Evolutionary conservation across 2,329 filamentous ascomycete genomes (phyloP), one percentile per base, ranked within the genome.

Genomic region (Pestalotiopsis sp.): DNA sequence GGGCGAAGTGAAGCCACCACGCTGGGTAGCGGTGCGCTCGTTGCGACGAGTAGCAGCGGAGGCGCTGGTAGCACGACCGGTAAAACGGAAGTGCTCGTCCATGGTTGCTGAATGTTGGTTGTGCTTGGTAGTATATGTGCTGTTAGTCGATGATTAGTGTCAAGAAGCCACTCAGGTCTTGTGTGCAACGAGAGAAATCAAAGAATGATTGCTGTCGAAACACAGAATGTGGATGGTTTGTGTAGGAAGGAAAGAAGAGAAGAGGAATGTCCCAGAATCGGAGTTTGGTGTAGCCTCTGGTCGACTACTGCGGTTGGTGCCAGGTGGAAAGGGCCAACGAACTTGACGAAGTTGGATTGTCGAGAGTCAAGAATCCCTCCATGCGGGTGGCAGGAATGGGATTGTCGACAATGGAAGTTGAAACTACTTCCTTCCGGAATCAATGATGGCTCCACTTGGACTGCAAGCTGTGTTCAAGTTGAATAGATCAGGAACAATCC

Each of bases 1-100:
- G 39, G 66, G 66, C 36, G 66, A 67, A 20, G 66, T 67, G 14
- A 38, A 14, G n/a, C 57, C 57, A 38, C 59, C 66, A 41, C 65
- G 52, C 23, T 13, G 56, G n/a, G 65, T 17, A 11, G 36, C 4
- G n/a, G 17, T 12, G 27, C 31, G 20, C 45, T 41, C 56, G 31
- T 38, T 38, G 20, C n/a, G 61, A 14, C 61, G 61, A 20, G 38
- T 12, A 6, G 61, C 20, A 4, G n/a, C 61, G 38, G 13, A 23
- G 9, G 61, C 39, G 61, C 61, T 64, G 13, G 61, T 20, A 49
- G 61, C n/a, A 20, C 61, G 59, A 61, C 27, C 20, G 36, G n/a
- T 38, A 17, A 39, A 38, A 11, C 39, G 36, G 20, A 23, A 52
- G n/a, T 17, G 20, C 27, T 49, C 61, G 12, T 23, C 61, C 61